Evolutionary conservation across 2,329 filamentous ascomycete genomes (phyloP).

Genomic region (Ilyonectria destructans): DNA sequence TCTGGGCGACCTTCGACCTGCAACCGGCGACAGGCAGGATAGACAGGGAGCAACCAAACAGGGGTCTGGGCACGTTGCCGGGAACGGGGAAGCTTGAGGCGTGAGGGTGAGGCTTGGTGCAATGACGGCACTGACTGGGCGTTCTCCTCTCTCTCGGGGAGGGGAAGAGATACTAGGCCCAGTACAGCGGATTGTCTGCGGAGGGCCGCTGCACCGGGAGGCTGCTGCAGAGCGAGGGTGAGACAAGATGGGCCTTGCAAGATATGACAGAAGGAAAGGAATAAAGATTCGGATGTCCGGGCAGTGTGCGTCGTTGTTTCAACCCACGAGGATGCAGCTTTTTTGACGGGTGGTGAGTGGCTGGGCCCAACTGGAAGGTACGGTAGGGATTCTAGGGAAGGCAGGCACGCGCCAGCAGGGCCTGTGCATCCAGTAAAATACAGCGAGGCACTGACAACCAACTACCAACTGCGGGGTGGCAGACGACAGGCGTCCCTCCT

Average conservation of each 20-base stretch:
- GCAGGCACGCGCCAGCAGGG: constrained; percentile 14
- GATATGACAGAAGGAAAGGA: constrained; percentile 36
- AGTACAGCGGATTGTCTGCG: constrained; percentile 11
- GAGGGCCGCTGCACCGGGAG: background rate
- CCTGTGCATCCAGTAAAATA: background rate
- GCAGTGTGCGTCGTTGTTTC: constrained; percentile 15
- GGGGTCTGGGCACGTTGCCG: constrained; percentile 17
- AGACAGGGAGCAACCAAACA: constrained; percentile 21
- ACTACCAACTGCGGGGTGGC: constrained; percentile 25
- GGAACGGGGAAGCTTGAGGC: constrained; percentile 22
- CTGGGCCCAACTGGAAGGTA: constrained; percentile 18
- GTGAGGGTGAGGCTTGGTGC: constrained; percentile 12
- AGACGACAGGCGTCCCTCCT: constrained; percentile 4
- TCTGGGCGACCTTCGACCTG: constrained; percentile 24
- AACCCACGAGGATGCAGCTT: constrained; percentile 17
- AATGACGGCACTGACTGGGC: constrained; percentile 3
- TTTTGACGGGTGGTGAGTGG: constrained; percentile 9
- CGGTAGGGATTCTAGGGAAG: background rate
- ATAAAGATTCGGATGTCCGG: constrained; percentile 21
- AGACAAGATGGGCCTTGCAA: constrained; percentile 3
- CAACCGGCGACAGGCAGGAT: constrained; percentile 11
- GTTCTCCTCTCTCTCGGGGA: background rate
- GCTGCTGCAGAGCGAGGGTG: background rate
- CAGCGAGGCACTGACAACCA: background rate
- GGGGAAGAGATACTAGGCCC: constrained; percentile 1